phyloP scores from a whole-genome alignment of 805 yeast genomes.

The Yamadazyma laniorum region DNA sequence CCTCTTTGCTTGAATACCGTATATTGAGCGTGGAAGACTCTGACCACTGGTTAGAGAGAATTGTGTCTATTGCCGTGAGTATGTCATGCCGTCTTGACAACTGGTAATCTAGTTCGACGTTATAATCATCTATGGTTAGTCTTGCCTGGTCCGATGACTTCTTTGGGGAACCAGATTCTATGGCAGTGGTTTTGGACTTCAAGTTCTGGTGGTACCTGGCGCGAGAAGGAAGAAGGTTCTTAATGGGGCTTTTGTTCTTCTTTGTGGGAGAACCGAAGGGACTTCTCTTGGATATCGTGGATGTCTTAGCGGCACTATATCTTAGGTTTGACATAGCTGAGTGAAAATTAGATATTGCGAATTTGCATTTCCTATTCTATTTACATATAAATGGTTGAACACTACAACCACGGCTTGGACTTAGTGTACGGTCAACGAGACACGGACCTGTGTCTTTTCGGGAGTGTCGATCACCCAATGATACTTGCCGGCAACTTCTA shows the following conservation, averaged over 20 bases:
- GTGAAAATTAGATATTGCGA: conserved; percentile 3
- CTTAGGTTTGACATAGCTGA: conserved; percentile 25
- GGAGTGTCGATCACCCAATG: conserved; percentile 26
- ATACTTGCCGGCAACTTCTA: conserved; percentile 26
- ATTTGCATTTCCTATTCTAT: conserved; percentile 8
- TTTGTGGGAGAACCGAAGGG: conserved; percentile 24
- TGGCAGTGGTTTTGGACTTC: conserved; percentile 1
- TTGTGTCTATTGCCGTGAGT: conserved; percentile 29
- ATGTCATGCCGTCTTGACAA: conserved; percentile 30
- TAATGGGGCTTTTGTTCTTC: conserved; percentile 23
- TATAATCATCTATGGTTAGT: conserved; percentile 24
- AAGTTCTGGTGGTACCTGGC: conserved; percentile 19
- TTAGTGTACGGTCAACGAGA: conserved; percentile 3
- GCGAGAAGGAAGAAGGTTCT: conserved; percentile 27
- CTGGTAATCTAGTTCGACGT: conserved; percentile 40
- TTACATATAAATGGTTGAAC: too few relatives aligned
- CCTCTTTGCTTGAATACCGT: conserved; percentile 19
- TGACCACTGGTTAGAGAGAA: conserved; percentile 37
- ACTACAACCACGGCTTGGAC: background rate
- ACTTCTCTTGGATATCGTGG: conserved; percentile 25
- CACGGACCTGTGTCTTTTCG: conserved; percentile 20
- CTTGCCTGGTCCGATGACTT: conserved; percentile 3
- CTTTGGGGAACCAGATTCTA: background rate
- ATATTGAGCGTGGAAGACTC: conserved; percentile 30
- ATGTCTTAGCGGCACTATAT: conserved; percentile 41